Conservation (phyloP, 2,329 filamentous ascomycete genomes). For the Sporothrix mexicana region DNA sequence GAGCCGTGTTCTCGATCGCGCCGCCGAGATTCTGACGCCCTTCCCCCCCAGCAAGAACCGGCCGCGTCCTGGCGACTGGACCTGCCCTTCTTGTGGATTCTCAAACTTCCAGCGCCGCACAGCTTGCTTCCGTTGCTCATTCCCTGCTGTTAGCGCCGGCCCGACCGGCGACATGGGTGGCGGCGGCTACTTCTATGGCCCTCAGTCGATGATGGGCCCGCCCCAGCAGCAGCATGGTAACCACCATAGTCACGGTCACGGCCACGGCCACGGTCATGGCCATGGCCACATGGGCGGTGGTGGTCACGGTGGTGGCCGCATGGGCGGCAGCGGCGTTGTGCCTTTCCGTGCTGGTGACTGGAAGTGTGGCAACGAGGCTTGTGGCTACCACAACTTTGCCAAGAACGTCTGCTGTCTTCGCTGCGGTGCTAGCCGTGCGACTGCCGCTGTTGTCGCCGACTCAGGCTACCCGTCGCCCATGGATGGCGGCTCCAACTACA, state of each 20-base stretch:
- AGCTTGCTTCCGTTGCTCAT: conserved; percentile 98
- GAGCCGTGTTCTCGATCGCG: conserved; percentile 93
- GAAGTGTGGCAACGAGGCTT: conserved; percentile 98
- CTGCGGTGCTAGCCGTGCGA: conserved; percentile 92
- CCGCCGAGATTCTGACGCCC: conserved; percentile 92
- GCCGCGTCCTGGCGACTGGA: conserved; percentile 97
- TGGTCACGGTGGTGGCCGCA: conserved; percentile 69
- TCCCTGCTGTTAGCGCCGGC: conserved; percentile 87
- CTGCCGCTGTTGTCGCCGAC: conserved; percentile 92
- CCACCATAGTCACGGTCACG: conserved; percentile 58
- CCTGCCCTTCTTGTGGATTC: conserved; percentile 97
- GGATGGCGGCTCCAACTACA: conserved; percentile 82
- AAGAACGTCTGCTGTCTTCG: conserved; percentile 98
- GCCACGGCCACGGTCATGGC: conserved; percentile 54
- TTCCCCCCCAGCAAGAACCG: conserved; percentile 99
- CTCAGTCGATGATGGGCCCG: conserved; percentile 76
- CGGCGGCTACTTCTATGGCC: conserved; percentile 71
- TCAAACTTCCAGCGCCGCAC: conserved; percentile 99
- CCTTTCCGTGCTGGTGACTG: conserved; percentile 98
- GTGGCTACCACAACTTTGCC: conserved; percentile 98
- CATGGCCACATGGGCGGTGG: conserved; percentile 70
- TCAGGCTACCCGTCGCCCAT: conserved; percentile 90
- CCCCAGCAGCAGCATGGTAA: conserved; percentile 75
- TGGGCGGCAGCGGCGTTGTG: conserved; percentile 83
- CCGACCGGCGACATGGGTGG: conserved; percentile 68